A percentile compares a stretch with the other conserved stretches of the same genome.
Conservation (phyloP, 805 yeast species). For the Wickerhamomyces xylosicus region DNA sequence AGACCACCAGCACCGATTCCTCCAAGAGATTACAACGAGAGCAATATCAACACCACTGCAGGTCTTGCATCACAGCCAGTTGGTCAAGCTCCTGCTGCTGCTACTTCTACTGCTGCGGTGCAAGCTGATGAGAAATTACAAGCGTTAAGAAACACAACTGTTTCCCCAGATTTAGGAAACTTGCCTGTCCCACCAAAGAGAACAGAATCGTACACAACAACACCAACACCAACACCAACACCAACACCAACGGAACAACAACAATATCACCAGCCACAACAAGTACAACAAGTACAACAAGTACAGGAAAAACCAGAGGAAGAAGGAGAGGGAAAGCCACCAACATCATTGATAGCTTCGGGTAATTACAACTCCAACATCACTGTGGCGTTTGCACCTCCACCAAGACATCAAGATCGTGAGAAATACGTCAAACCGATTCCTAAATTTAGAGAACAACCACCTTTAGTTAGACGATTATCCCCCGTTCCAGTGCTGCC, state of each 20-base stretch:
- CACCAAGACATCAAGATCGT: conserved; percentile 22
- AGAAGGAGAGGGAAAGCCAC: too few relatives aligned
- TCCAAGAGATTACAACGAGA: neutral
- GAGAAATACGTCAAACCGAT: too few relatives aligned
- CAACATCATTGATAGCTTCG: conserved; percentile 7
- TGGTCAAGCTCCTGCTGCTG: too few relatives aligned
- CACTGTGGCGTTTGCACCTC: conserved; percentile 22
- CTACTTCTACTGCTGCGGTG: too few relatives aligned
- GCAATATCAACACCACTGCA: too few relatives aligned
- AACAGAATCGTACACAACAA: too few relatives aligned
- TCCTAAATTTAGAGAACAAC: too few relatives aligned
- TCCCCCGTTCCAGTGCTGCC: too few relatives aligned
- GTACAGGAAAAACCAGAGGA: neutral
- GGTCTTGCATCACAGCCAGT: too few relatives aligned
- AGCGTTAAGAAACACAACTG: conserved; percentile 1
- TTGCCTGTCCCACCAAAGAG: conserved; percentile 13
- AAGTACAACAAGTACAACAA: neutral
- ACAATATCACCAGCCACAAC: neutral
- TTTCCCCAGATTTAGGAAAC: conserved; percentile 14
- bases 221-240: too few relatives aligned
- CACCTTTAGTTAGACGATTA: too few relatives aligned
- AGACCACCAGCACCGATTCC: conserved; percentile 5
- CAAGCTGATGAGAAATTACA: too few relatives aligned
- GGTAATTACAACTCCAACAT: conserved; percentile 26
- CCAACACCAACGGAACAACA: conserved; percentile 3